Evolutionary conservation across 176 grass and related monocot species (phyloP).

Genomic region (Carex scoparia): DNA sequence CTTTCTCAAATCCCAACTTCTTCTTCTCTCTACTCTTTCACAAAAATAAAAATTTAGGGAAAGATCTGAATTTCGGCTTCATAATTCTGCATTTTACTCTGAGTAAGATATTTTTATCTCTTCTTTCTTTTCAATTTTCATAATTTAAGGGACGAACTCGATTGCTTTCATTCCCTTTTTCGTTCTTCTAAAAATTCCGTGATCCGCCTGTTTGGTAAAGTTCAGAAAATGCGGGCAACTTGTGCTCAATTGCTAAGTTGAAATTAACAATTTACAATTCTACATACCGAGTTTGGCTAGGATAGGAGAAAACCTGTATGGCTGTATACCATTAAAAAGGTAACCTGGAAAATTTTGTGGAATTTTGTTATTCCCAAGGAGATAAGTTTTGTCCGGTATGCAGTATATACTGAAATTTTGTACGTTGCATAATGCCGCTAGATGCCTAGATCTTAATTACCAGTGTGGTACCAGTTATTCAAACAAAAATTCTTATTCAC

Average conservation of each 20-base stretch:
- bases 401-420: not conserved
- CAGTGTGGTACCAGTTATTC: not conserved
- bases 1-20: not conserved
- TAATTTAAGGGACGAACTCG: not conserved
- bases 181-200: not conserved
- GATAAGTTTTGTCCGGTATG: not conserved
- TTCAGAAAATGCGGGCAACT: not conserved
- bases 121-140: not conserved
- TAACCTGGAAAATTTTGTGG: not conserved
- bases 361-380: not conserved
- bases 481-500: not conserved
- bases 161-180: not conserved
- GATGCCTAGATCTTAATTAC: not conserved
- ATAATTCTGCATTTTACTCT: constrained; percentile 2
- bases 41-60: not conserved
- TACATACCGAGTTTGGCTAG: not conserved
- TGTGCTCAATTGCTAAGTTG: not conserved
- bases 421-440: not conserved
- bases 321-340: not conserved
- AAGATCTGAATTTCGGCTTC: not conserved
- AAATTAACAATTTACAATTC: not conserved
- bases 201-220: not conserved
- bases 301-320: not conserved
- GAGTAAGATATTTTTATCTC: not conserved
- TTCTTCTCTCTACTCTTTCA: not conserved